Base-by-base conservation (phyloP, 306 rosid species). In the Quercus engelmannii region DNA sequence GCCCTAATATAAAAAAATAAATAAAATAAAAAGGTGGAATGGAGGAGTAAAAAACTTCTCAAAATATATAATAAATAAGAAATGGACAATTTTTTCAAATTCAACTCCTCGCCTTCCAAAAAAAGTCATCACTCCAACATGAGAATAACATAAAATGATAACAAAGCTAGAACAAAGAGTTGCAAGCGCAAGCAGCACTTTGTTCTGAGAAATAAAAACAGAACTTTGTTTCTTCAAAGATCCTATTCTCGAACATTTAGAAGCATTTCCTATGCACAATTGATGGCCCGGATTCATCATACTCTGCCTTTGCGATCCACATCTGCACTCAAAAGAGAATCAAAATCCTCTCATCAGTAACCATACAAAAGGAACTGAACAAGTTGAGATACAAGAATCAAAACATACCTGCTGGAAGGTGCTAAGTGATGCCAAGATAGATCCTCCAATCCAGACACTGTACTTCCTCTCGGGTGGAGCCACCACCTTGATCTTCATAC, bases 371-470 rank as follows among this genome's bases (percentile, higher is more conserved):
- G 41, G 33, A 38, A 69, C 25, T 17, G 11, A 71, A 2, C 17
- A 56, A 21, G 76, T 81, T 80, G 21, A 46, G 69, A 46, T 19
- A 28, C 56, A 80, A 14, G 23, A 35, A 58, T 30, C 38, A 77
- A 54, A 51, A 76, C 83, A 70, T 75, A 95, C 99, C 99, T 95
- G 99, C 89, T 95, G 99, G 94, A 95, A 95, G 85, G 99, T 95
- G 93, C 99, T 95, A 13, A 95, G 97, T 19, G 99, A 95, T 83
- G 99, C 99, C 87, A 95, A 91, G 88, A 95, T 95, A 43, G 99
- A 95, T 61, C 99, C 99, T 78, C 99, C 99, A 25, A 95, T 95
- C 99, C 99, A 95, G 87, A 95, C 99, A 92, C 99, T 95, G 85
- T 95, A 95, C 84, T 95, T 95, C 82, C 99, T 89, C 94, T 95